Base-by-base conservation (phyloP, 306 rosid species). In the Rosa multiflora region DNA sequence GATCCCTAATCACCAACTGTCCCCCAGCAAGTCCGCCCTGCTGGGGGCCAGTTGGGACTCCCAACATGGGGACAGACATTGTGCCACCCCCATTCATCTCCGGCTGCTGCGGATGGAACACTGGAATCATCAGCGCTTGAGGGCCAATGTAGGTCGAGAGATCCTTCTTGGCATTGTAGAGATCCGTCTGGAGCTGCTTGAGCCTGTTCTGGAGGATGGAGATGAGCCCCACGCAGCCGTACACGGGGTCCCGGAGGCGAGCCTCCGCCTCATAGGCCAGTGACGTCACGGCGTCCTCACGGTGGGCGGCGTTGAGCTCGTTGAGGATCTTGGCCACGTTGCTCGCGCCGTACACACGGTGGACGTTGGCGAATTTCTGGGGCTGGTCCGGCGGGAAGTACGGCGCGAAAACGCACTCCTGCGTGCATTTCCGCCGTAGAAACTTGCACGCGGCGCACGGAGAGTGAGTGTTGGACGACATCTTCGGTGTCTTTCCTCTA, bases 301-400 rank as follows among this genome's bases (percentile, higher is more conserved):
- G 85, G 76, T 92, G 89, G 2, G 85, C 56, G 0, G 89, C 82
- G 66, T 80, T 84, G 29, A 94, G 91, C 55, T 94, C 98, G 77
- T 90, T 92, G 5, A 94, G 87, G 32, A 92, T 89, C 87, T 94
- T 94, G 2, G 97, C 85, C 1, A 94, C 94, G 72, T 94, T 94
- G 82, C 97, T 89, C 3, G 98, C 98, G 0, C 98, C 98, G 86
- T 92, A 94, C 0, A 92, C 97, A 72, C 82, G 86, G 87, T 94
- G 98, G n/a, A 94, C 97, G 55, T 84, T 85, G 18, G 92, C 86
- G 14, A 94, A 94, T 67, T 93, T 87, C 83, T 88, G 94, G 5
- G 93, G 97, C 76, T 94, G 95, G 76, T 94, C 98, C 8, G 98
- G 97, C 61, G 98, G 98, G 76, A 94, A 94, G 74, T 90, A 94